phyloP scores from a whole-genome alignment of 2,329 filamentous ascomycete genomes.

The Macrophomina phaseolina region DNA sequence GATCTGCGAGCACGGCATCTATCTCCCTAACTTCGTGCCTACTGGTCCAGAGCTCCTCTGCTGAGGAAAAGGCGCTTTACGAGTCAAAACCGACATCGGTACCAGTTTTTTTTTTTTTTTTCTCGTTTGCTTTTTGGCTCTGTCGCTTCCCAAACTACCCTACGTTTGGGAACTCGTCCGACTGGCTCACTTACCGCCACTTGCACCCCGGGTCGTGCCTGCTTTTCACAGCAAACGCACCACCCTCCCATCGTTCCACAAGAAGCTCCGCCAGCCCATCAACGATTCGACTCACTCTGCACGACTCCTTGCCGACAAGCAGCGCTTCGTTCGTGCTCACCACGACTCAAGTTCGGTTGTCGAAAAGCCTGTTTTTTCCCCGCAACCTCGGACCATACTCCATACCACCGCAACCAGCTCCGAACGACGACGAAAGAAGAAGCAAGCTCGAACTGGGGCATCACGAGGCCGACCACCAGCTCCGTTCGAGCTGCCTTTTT shows the following conservation, averaged over 20 bases:
- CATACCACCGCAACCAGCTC: not conserved
- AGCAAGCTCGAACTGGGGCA: not conserved
- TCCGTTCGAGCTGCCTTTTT: not conserved
- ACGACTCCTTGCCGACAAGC: constrained; percentile 12
- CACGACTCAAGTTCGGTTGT: too few relatives aligned
- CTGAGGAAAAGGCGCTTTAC: not conserved
- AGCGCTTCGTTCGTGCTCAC: not conserved
- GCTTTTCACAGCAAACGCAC: not conserved
- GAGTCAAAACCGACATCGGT: constrained; percentile 18
- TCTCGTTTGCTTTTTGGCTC: not conserved
- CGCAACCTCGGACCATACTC: not conserved
- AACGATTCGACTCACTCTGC: not conserved
- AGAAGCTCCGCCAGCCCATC: constrained; percentile 10
- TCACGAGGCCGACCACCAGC: not conserved
- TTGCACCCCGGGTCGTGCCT: not conserved
- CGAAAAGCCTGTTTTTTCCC: too few relatives aligned
- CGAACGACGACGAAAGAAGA: not conserved
- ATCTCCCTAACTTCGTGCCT: not conserved
- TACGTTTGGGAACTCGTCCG: constrained; percentile 8
- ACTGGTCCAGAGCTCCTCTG: not conserved
- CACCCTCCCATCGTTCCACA: constrained; percentile 13
- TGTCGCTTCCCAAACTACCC: not conserved
- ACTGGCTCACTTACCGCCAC: not conserved
- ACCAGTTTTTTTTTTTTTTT: not conserved
- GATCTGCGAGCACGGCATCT: constrained; percentile 2